phyloP scores from a whole-genome alignment of 2,329 filamentous ascomycete species.

The Aspergillus japonicus region DNA sequence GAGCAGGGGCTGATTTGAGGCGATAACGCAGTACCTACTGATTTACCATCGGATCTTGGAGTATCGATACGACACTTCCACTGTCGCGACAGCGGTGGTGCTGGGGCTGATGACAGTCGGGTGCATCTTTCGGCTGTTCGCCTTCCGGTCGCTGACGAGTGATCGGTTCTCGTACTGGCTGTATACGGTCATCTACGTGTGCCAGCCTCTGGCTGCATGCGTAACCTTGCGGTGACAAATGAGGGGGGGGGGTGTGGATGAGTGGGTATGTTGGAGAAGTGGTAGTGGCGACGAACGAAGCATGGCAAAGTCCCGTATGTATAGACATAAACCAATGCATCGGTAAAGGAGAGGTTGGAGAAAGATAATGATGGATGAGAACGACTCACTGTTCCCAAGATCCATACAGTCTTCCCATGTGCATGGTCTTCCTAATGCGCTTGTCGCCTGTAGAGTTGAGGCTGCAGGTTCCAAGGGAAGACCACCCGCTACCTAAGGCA shows the following conservation, averaged over 20 bases:
- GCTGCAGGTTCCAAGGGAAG: too few relatives aligned
- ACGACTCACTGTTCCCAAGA: too few relatives aligned
- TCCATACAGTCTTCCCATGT: too few relatives aligned
- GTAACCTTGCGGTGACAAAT: not conserved
- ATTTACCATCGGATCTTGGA: not conserved
- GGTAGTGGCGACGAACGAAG: not conserved
- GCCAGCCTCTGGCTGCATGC: not conserved
- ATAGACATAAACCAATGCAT: too few relatives aligned
- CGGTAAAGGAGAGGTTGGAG: too few relatives aligned
- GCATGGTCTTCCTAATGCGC: too few relatives aligned
- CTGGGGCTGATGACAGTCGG: not conserved
- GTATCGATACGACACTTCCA: not conserved
- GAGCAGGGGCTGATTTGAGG: too few relatives aligned
- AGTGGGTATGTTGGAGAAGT: too few relatives aligned
- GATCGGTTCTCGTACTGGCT: not conserved
- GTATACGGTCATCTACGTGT: not conserved
- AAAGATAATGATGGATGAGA: too few relatives aligned
- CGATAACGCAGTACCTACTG: not conserved
- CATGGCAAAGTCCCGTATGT: too few relatives aligned
- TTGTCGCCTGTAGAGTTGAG: too few relatives aligned
- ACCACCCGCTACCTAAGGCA: too few relatives aligned
- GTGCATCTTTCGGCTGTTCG: not conserved
- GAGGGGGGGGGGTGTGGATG: not conserved
- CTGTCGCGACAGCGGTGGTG: not conserved
- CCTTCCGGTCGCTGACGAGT: conserved; percentile 1